These are phyloP conservation scores for Triangularia verruculosa DNA, from an alignment of 2,329 filamentous ascomycete species.

Conservation along the genomic window DNA sequence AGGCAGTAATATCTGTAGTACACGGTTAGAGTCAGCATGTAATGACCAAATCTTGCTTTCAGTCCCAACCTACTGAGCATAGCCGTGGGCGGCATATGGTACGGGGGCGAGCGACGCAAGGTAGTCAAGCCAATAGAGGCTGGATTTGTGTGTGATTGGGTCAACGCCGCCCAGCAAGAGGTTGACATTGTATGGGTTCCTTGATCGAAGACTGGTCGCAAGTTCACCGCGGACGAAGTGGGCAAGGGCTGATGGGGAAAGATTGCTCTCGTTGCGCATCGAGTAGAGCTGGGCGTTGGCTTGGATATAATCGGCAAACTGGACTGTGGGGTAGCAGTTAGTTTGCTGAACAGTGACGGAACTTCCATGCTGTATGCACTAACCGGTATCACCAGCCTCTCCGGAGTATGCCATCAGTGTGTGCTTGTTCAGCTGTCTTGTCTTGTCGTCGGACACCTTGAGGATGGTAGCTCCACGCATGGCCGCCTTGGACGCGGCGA, in stretches of 20 bases:
- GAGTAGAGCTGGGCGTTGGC: conserved; percentile 97
- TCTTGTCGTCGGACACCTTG: conserved; percentile 96
- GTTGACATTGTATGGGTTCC: conserved; percentile 96
- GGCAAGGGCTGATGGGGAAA: conserved; percentile 83
- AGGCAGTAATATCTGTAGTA: conserved; percentile 84
- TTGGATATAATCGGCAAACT: conserved; percentile 99
- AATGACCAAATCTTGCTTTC: no score
- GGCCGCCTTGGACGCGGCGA: conserved; percentile 94
- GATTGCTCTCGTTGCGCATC: conserved; percentile 94
- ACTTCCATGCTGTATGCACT: conserved; percentile 24
- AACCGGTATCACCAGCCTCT: conserved; percentile 93
- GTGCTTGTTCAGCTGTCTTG: conserved; percentile 84
- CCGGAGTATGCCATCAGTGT: conserved; percentile 94
- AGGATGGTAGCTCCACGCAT: conserved; percentile 97
- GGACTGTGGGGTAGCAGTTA: conserved; percentile 58
- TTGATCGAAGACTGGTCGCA: conserved; percentile 82
- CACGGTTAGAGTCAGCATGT: conserved; percentile 30
- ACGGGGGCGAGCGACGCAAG: conserved; percentile 83
- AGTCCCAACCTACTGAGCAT: conserved; percentile 74
- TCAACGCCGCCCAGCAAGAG: conserved; percentile 92
- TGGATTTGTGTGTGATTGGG: conserved; percentile 84
- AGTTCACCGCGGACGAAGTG: conserved; percentile 94
- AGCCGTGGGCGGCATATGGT: conserved; percentile 95
- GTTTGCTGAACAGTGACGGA: neutral
- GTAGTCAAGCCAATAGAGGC: conserved; percentile 96